A percentile compares a stretch with the other conserved stretches of the same genome.
phyloP scores from a whole-genome alignment of 2,329 filamentous ascomycete genomes.

The Tolypocladium ovalisporum region DNA sequence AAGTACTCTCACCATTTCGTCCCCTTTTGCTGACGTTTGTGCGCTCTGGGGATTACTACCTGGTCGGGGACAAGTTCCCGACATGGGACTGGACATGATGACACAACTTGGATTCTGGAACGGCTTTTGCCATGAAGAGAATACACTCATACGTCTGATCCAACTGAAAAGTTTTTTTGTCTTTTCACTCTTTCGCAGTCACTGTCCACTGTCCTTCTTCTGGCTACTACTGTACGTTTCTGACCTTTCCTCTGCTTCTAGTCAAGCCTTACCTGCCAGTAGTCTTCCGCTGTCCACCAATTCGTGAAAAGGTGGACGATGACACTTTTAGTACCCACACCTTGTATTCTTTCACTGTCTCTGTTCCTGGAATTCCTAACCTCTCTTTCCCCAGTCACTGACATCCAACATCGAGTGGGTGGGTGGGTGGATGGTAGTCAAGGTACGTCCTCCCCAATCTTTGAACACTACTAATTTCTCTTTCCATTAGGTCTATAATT shows the following conservation, averaged over 20 bases:
- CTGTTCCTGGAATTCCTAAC: too few relatives aligned
- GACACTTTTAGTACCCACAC: neutral
- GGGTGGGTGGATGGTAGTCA: neutral
- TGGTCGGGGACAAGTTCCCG: too few relatives aligned
- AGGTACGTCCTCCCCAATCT: neutral
- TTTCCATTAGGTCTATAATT: neutral
- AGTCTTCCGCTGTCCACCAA: neutral
- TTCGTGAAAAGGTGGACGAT: neutral
- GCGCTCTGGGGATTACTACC: neutral
- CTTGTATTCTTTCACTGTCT: neutral
- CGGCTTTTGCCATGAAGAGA: neutral
- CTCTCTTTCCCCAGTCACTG: too few relatives aligned
- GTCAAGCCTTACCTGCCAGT: neutral
- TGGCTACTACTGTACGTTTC: neutral
- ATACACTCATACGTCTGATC: neutral
- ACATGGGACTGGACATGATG: neutral
- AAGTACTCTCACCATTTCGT: neutral
- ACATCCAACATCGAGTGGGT: too few relatives aligned
- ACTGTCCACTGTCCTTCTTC: neutral
- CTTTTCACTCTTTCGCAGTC: neutral
- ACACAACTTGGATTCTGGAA: neutral
- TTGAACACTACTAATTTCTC: neutral
- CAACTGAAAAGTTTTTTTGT: neutral
- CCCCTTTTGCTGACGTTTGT: neutral
- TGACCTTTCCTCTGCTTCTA: neutral